A percentile compares a stretch with the other conserved stretches of the same genome.
Conservation (phyloP, 2,329 filamentous ascomycete species). For the Aspergillus luchuensis region DNA sequence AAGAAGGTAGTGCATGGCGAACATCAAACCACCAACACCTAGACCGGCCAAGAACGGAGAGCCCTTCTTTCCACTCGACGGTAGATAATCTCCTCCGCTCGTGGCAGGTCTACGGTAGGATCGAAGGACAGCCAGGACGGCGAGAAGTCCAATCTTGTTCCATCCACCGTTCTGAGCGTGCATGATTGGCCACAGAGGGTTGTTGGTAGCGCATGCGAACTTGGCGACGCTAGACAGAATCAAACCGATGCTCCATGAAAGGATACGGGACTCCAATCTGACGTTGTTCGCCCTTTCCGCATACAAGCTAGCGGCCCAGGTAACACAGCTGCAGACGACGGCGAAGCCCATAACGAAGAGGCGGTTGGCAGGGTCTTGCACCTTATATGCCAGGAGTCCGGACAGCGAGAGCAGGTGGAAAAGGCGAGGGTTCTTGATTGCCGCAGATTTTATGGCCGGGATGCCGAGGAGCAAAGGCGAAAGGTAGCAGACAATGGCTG, state of each 20-base stretch:
- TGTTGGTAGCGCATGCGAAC: conserved; percentile 91
- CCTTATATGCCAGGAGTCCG: conserved; percentile 77
- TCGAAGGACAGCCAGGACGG: conserved; percentile 71
- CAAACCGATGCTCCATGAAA: conserved; percentile 79
- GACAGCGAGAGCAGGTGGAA: conserved; percentile 76
- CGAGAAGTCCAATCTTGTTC: conserved; percentile 84
- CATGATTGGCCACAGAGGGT: conserved; percentile 95
- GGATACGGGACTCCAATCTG: conserved; percentile 77
- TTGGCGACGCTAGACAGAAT: conserved; percentile 86
- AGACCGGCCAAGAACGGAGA: conserved; percentile 72
- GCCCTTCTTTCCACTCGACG: conserved; percentile 59
- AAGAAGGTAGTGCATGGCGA: conserved; percentile 85
- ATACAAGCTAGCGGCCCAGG: conserved; percentile 81
- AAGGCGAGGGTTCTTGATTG: conserved; percentile 68
- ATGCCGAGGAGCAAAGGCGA: conserved; percentile 79
- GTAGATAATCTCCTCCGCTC: conserved; percentile 52
- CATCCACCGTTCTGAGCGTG: conserved; percentile 86
- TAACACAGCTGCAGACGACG: conserved; percentile 76
- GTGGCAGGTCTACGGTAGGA: conserved; percentile 69
- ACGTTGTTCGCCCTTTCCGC: conserved; percentile 73
- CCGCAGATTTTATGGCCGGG: conserved; percentile 65
- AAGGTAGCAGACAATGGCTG: conserved; percentile 78
- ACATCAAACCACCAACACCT: conserved; percentile 81
- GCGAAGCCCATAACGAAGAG: conserved; percentile 81
- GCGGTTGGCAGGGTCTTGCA: conserved; percentile 71